Percentiles rank a stretch among this genome's conserved stretches.
Evolutionary conservation across 768 basidiomycete genomes (phyloP).

Genomic region (Mycena floridula): DNA sequence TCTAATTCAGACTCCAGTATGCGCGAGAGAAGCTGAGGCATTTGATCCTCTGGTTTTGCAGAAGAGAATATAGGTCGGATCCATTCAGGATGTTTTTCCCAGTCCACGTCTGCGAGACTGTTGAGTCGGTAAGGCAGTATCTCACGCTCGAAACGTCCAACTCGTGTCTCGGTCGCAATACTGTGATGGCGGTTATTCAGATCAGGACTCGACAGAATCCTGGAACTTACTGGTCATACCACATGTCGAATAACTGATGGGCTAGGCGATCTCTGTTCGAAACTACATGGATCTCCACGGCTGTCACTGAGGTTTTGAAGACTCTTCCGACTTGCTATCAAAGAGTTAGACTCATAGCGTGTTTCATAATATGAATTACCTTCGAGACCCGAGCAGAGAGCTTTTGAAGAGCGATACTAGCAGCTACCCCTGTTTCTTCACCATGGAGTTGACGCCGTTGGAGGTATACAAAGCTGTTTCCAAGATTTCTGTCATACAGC

Average conservation of each 20-base stretch:
- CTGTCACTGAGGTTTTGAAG: conserved; percentile 41
- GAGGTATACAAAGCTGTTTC: conserved; percentile 56
- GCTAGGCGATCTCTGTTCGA: conserved; percentile 63
- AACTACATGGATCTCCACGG: conserved; percentile 62
- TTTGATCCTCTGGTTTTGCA: conserved; percentile 3
- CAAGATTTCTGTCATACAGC: conserved; percentile 46
- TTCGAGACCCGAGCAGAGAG: conserved; percentile 47
- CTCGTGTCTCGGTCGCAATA: conserved; percentile 38
- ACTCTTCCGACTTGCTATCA: conserved; percentile 56
- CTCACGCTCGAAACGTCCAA: conserved; percentile 41
- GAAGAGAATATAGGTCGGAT: conserved; percentile 25
- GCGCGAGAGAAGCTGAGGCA: background rate
- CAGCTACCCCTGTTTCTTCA: conserved; percentile 41
- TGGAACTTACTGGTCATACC: conserved; percentile 55
- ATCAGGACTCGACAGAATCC: background rate
- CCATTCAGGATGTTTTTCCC: conserved; percentile 26
- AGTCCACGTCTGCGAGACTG: conserved; percentile 33
- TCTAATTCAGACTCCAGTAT: conserved; percentile 11
- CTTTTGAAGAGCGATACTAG: conserved; percentile 59
- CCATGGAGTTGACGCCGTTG: conserved; percentile 36
- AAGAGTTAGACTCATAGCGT: background rate
- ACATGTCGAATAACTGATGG: conserved; percentile 62
- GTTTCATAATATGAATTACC: too few species aligned
- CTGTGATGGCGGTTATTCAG: conserved; percentile 16
- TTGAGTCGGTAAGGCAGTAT: conserved; percentile 34